Evolutionary conservation across 345 rosid genomes (phyloP), one percentile per base, ranked within the genome.

Genomic region (Cardiospermum halicacabum): DNA sequence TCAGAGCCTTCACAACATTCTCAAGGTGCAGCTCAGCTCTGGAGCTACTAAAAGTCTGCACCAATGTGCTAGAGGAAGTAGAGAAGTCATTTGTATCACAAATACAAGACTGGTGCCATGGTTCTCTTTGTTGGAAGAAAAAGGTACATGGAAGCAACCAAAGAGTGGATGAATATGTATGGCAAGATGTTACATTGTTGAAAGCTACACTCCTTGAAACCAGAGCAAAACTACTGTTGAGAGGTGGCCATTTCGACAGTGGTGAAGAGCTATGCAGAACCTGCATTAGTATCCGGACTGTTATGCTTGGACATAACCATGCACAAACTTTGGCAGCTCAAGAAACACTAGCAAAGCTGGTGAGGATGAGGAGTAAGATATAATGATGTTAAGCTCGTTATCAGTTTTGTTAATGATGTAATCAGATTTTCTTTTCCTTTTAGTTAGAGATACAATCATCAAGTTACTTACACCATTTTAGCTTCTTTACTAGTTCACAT

Each of bases 291-390:
- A 88, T 93, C 65, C 74, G 93, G 73, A 93, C 97, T 1, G 97
- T 93, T 60, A 86, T 89, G 98, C 87, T 93, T 30, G 96, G 96
- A 12, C 94, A 93, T 64, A 88, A 79, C 77, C 92, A 93, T 74
- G 71, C 86, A 13, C 88, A 79, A 26, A 93, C 97, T 56, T 73
- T 93, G 70, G 84, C 96, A 69, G 96, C 98, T 43, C 97, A 93
- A 77, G 97, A 93, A 78, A 93, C 96, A 68, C 78, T 89, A 18
- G 88, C 94, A 37, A 89, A 85, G 70, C 71, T 89, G 37, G 98
- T 90, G 64, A 85, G 94, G 77, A 86, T 88, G 97, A 83, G 96
- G 71, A 88, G 93, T 82, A 89, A 92, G 79, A 81, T 88, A 65
- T 89, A 75, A 84, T 32, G 25, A 21, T 55, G 34, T 37, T 56